A percentile compares a stretch with the other conserved stretches of the same genome.
Conservation (phyloP, 805 yeast species). For the Cyberlindnera xylosilytica region DNA sequence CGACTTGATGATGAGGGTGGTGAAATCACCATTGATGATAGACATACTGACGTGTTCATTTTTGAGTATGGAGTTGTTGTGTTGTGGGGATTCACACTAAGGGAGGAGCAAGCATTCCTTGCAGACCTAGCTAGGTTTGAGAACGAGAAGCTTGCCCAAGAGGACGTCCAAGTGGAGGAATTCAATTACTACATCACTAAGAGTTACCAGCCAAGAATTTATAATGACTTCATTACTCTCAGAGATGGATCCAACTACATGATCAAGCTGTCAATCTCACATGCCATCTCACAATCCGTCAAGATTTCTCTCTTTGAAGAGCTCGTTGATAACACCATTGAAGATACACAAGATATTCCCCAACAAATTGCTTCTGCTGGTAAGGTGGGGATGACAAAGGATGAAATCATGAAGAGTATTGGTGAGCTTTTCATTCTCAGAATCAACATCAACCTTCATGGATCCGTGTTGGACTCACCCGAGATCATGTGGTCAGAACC, state of each 20-base stretch:
- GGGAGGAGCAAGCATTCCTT: slow-evolving; percentile 80
- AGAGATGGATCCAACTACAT: slow-evolving; percentile 87
- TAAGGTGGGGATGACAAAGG: slow-evolving; percentile 90
- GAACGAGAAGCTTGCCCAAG: slow-evolving; percentile 84
- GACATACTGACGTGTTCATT: slow-evolving; percentile 74
- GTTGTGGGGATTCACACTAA: slow-evolving; percentile 88
- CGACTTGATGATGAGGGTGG: slow-evolving; percentile 93
- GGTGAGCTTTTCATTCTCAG: slow-evolving; percentile 91
- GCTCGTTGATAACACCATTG: slow-evolving; percentile 93
- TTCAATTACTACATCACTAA: slow-evolving; percentile 92
- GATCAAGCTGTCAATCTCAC: slow-evolving; percentile 90
- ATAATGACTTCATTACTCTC: slow-evolving; percentile 91
- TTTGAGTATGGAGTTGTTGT: slow-evolving; percentile 98
- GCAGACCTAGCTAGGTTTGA: slow-evolving; percentile 87
- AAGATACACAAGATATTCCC: slow-evolving; percentile 95
- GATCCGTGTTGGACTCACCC: slow-evolving; percentile 91
- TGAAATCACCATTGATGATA: slow-evolving; percentile 81
- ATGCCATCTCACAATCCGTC: slow-evolving; percentile 93
- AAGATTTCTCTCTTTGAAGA: slow-evolving; percentile 95
- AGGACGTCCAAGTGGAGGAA: slow-evolving; percentile 92
- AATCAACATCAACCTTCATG: slow-evolving; percentile 78
- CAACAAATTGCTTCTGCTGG: slow-evolving; percentile 94
- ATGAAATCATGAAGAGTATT: slow-evolving; percentile 94
- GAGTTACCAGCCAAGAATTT: slow-evolving; percentile 91
- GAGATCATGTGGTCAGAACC: slow-evolving; percentile 99